Evolutionary conservation across 1,139 yeast genomes (phyloP), one percentile per base, ranked within the genome.

Genomic region (Scheffersomyces insectosa): DNA sequence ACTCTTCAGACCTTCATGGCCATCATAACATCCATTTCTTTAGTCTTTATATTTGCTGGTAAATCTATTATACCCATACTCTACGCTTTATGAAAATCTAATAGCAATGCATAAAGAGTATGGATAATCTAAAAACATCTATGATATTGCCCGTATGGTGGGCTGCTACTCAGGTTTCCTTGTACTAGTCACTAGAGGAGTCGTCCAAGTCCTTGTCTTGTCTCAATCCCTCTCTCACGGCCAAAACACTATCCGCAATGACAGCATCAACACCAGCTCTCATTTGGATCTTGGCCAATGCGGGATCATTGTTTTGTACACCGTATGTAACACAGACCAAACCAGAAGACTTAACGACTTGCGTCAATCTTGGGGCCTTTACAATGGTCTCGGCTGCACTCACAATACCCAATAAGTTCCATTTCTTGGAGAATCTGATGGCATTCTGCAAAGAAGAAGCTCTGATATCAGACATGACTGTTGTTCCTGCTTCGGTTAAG

Each of bases 231-330:
- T 86, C 87, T 59, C 97, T 77, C 11, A 91, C 96, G 0, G 97
- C 97, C 60, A 91, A 73, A 3, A 93, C 98, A 48, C 90, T 85
- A 64, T 93, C 98, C 4, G 89, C 98, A 67, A 93, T 93, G 15
- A 93, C 98, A 0, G 99, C 99, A 70, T 93, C 98, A 7, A 93
- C 97, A 11, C 98, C 98, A 9, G 95, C 93, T 52, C 81, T 82
- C 85, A 93, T 86, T 63, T 93, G 97, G 47, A 87, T 72, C 54
- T 83, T 83, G 30, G 96, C 93, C 52, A 85, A 82, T 45, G 82
- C 89, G 0, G 98, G 97, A 38, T 83, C 83, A 57, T 93, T 93
- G 63, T 93, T 93, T 58, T 79, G 78, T 1, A 79, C 77, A 31
- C 99, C 99, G 57, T 93, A 93, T 0, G 97, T 88, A 43, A 93